Evolutionary conservation across 129 eudicot species (phyloP).

Genomic region (Flaveria robusta): DNA sequence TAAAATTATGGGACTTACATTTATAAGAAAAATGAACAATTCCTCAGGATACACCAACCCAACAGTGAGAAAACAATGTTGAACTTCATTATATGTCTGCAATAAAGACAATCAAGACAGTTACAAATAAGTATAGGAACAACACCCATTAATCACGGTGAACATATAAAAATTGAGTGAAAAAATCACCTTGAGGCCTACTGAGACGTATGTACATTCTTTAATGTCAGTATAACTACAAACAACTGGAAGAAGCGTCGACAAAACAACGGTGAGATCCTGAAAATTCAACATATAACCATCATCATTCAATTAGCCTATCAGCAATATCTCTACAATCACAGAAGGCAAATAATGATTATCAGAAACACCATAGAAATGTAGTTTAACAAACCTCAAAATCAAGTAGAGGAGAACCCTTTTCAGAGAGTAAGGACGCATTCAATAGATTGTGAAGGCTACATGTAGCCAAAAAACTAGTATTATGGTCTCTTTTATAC

Average conservation of each 20-base stretch:
- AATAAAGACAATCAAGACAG: slow-evolving; percentile 31
- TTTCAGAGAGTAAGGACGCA: slow-evolving; percentile 76
- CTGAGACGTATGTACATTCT: slow-evolving; percentile 61
- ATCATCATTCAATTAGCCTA: slow-evolving; percentile 14
- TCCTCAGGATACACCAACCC: slow-evolving; percentile 90
- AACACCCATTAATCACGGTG: neutral
- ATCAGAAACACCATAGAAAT: slow-evolving; percentile 3
- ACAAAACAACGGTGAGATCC: slow-evolving; percentile 85
- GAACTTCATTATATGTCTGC: slow-evolving; percentile 98
- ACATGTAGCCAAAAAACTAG: slow-evolving; percentile 80
- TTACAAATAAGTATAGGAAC: slow-evolving; percentile 16
- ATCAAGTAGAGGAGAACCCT: slow-evolving; percentile 83
- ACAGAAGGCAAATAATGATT: slow-evolving; percentile 13
- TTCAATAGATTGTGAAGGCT: slow-evolving; percentile 83
- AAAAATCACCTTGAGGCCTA: slow-evolving; percentile 80
- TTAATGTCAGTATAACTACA: slow-evolving; percentile 60
- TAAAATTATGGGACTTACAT: slow-evolving; percentile 56
- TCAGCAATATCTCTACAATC: slow-evolving; percentile 6
- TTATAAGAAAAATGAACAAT: slow-evolving; percentile 74
- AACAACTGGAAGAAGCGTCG: slow-evolving; percentile 89
- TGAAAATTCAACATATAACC: slow-evolving; percentile 45
- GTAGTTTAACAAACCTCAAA: slow-evolving; percentile 68
- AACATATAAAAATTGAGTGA: slow-evolving; percentile 6
- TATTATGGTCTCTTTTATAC: slow-evolving; percentile 77
- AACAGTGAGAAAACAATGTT: slow-evolving; percentile 85